Percentiles rank a stretch among this genome's conserved stretches.
phyloP scores from a whole-genome alignment of 2,329 filamentous ascomycete species.

The Atkinsonella texensis region DNA sequence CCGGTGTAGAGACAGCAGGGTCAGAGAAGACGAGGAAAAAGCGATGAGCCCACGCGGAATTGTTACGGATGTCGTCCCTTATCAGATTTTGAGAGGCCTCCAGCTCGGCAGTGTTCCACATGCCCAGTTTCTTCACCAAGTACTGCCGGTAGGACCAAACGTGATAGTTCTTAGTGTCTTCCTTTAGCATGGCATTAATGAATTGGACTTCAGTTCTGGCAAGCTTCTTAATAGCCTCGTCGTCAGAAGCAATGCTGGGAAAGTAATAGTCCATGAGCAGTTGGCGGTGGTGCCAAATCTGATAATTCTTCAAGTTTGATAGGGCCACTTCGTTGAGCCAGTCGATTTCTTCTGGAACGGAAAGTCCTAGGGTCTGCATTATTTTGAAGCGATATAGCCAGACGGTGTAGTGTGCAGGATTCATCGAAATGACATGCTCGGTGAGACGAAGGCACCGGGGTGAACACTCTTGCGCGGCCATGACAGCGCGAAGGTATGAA shows the following conservation, averaged over 20 bases:
- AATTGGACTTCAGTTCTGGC: slow-evolving; percentile 61
- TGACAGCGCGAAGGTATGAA: slow-evolving; percentile 84
- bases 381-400: slow-evolving; percentile 90
- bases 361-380: slow-evolving; percentile 52
- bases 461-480: slow-evolving; percentile 78
- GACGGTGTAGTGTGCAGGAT: slow-evolving; percentile 95
- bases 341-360: slow-evolving; percentile 58
- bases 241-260: slow-evolving; percentile 46
- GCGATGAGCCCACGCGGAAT: slow-evolving; percentile 94
- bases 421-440: slow-evolving; percentile 80
- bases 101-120: slow-evolving; percentile 60
- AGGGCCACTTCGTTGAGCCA: slow-evolving; percentile 83
- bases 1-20: slow-evolving; percentile 36
- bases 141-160: slow-evolving; percentile 92
- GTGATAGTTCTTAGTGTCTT: slow-evolving; percentile 95
- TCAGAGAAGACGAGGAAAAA: slow-evolving; percentile 81
- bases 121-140: slow-evolving; percentile 52
- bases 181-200: slow-evolving; percentile 64
- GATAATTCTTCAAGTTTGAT: slow-evolving; percentile 90
- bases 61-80: slow-evolving; percentile 76
- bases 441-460: slow-evolving; percentile 70
- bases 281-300: slow-evolving; percentile 79
- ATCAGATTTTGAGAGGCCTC: slow-evolving; percentile 61
- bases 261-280: slow-evolving; percentile 49
- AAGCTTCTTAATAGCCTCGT: slow-evolving; percentile 43